Evolutionary conservation across 495 filamentous ascomycete species (phyloP), one percentile per base, ranked within the genome.

Genomic region (Entonaema liquescens): DNA sequence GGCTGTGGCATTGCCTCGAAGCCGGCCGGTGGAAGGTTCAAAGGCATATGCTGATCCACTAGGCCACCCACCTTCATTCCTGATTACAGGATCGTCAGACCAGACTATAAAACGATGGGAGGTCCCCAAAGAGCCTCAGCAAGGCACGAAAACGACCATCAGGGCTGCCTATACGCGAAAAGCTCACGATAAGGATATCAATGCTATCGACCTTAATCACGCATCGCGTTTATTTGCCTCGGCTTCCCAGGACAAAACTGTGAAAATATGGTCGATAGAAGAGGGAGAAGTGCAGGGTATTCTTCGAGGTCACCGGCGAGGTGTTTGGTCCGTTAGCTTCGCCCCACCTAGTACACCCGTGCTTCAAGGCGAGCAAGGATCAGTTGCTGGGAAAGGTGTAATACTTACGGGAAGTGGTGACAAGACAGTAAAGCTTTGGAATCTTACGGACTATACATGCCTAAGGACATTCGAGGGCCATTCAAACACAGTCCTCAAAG

Each of bases 141-240:
- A 83, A 62, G 72, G 75, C 17, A 72, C 79, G 40, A 78, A 85
- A 66, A 73, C 83, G 23, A 69, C 81, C 55, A 67, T 79, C 26
- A 85, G 87, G 72, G 89, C 93, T 6, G 72, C 86, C 15, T 96
- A 93, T 71, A 97, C 95, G 5, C 87, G 94, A 35, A 92, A 97
- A 79, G 96, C 95, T 2, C 95, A 99, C 78, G 95, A 99, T 64
- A 99, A 98, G 72, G 95, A 99, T 70, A 99, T 99, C 82, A 99
- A 99, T 71, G 93, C 95, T 4, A 83, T 99, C 17, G 93, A 95
- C 62, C 84, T 94, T 35, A 91, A 90, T 70, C 86, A 89, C 25
- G 83, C 84, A 13, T 86, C 86, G 13, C 83, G 85, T 15, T 79
- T 97, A 1, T 97, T 98, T 78, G 95, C 96, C 12, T 97, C 94